Conservation (phyloP, 2,329 filamentous ascomycete genomes). For the Dothiorella sarmentorum region DNA sequence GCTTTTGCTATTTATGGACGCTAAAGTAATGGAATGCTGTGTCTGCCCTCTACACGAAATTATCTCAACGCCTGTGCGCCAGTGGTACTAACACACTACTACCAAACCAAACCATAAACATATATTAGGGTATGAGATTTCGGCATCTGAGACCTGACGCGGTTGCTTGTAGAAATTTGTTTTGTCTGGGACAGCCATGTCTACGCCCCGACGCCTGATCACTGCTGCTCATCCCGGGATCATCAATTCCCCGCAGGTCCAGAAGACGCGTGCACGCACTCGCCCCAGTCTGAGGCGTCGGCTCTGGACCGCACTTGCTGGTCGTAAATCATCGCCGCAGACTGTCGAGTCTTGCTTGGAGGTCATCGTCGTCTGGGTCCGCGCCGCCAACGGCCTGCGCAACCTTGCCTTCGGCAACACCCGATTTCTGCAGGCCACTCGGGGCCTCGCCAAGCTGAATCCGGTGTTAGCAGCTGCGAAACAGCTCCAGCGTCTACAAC, state of each 20-base stretch:
- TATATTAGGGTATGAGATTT: constrained; percentile 6
- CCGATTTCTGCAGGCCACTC: constrained; percentile 70
- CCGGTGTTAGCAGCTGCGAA: constrained; percentile 20
- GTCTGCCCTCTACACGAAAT: not conserved
- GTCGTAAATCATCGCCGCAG: constrained; percentile 53
- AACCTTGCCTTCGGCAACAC: constrained; percentile 70
- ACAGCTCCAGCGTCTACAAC: not conserved
- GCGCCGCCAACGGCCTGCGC: constrained; percentile 77
- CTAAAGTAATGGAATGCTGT: not conserved
- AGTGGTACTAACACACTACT: no score
- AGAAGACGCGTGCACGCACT: not conserved
- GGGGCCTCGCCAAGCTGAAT: constrained; percentile 86
- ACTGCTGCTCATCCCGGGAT: constrained; percentile 3
- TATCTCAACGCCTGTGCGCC: not conserved
- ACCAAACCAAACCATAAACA: not conserved
- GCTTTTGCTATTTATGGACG: constrained; percentile 6
- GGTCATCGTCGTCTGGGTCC: constrained; percentile 71
- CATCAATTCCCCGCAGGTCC: not conserved
- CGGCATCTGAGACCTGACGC: constrained; percentile 7
- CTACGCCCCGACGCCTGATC: constrained; percentile 17
- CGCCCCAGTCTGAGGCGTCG: not conserved
- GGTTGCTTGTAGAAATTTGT: constrained; percentile 2
- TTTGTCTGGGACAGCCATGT: constrained; percentile 13
- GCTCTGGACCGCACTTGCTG: not conserved
- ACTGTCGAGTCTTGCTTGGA: constrained; percentile 90